These are phyloP conservation scores for Aureobasidium zeae DNA, from an alignment of 2,329 filamentous ascomycete genomes.

Conservation along the genomic window DNA sequence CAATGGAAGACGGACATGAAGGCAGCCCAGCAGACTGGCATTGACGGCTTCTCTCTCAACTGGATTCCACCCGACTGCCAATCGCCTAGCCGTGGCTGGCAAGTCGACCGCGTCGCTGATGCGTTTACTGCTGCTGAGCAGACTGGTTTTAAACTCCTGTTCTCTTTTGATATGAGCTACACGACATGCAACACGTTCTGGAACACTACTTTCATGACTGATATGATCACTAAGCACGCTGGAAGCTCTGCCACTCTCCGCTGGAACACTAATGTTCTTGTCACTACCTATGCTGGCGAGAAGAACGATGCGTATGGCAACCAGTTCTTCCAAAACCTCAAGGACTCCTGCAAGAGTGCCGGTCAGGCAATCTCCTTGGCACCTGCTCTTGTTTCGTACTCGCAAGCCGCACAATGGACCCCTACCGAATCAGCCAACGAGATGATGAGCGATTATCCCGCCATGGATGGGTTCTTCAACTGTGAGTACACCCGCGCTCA, in stretches of 20 bases:
- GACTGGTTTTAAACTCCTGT: conserved; percentile 30
- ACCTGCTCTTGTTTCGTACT: conserved; percentile 28
- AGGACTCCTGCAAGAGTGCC: conserved; percentile 25
- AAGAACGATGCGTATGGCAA: conserved; percentile 28
- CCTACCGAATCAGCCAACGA: conserved; percentile 21
- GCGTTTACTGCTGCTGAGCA: conserved; percentile 29
- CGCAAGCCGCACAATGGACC: conserved; percentile 25
- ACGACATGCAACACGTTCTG: conserved; percentile 28
- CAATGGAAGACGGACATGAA: conserved; percentile 30
- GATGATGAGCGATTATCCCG: conserved; percentile 27
- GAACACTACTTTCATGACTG: conserved; percentile 31
- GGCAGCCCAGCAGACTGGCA: conserved; percentile 27
- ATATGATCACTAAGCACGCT: conserved; percentile 27
- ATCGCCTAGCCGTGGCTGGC: conserved; percentile 24
- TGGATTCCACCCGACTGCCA: conserved; percentile 30
- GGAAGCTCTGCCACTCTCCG: conserved; percentile 27
- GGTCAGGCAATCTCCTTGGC: conserved; percentile 27
- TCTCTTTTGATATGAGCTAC: conserved; percentile 34
- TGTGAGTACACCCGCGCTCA: conserved; percentile 19
- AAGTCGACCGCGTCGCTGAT: conserved; percentile 29
- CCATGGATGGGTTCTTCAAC: conserved; percentile 32
- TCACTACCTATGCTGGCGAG: conserved; percentile 31
- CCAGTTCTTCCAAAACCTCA: conserved; percentile 29
- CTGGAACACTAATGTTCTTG: conserved; percentile 32
- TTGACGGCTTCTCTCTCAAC: conserved; percentile 33